phyloP scores from a whole-genome alignment of 768 basidiomycete genomes.

The Pisolithus albus region DNA sequence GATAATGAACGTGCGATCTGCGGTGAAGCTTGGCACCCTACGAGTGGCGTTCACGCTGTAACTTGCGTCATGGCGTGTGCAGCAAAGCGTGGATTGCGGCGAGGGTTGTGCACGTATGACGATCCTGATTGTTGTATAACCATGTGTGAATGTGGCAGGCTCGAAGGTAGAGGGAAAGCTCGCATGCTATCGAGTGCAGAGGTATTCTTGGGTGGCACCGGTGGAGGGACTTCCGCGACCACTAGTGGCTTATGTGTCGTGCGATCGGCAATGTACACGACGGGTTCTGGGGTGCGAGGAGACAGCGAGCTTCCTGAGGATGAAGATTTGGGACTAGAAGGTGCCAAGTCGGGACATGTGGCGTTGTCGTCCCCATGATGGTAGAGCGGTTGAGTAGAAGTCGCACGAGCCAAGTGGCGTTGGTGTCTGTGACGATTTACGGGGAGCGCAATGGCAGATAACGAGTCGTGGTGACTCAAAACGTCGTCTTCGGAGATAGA shows the following conservation, averaged over 20 bases:
- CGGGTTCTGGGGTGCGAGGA: slow-evolving; percentile 26
- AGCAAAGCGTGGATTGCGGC: slow-evolving; percentile 20
- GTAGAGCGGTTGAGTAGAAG: slow-evolving; percentile 10
- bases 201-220: slow-evolving; percentile 17
- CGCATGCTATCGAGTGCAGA: slow-evolving; percentile 39
- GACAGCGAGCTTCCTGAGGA: slow-evolving; percentile 30
- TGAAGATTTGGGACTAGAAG: slow-evolving; percentile 34
- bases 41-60: slow-evolving; percentile 12
- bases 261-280: slow-evolving; percentile 14
- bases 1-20: neutral
- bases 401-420: slow-evolving; percentile 13
- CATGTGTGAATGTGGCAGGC: slow-evolving; percentile 12
- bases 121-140: slow-evolving; percentile 8
- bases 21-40: neutral
- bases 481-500: slow-evolving; percentile 58
- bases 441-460: slow-evolving; percentile 25
- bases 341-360: slow-evolving; percentile 38
- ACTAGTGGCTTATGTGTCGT: slow-evolving; percentile 18
- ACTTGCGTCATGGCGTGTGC: slow-evolving; percentile 17
- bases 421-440: slow-evolving; percentile 22
- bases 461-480: slow-evolving; percentile 37
- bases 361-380: slow-evolving; percentile 15
- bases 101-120: slow-evolving; percentile 16
- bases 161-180: slow-evolving; percentile 43
- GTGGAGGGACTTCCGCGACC: slow-evolving; percentile 23